phyloP scores from a whole-genome alignment of 768 basidiomycete species.

The Collybia sordida region DNA sequence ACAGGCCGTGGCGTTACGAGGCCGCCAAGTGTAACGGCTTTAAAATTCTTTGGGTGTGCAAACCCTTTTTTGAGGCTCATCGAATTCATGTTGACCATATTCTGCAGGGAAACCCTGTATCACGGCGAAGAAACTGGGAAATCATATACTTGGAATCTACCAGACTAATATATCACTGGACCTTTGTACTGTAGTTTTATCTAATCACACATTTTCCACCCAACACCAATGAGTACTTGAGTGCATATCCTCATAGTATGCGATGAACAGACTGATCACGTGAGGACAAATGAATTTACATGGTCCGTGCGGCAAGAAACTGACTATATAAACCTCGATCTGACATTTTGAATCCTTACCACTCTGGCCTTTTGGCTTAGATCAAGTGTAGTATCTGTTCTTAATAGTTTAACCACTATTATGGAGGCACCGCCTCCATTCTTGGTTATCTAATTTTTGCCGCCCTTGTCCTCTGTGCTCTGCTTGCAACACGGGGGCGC shows the following conservation, averaged over 20 bases:
- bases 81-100: neutral
- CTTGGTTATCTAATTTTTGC: constrained; percentile 59
- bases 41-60: constrained; percentile 78
- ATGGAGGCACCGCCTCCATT: constrained; percentile 55
- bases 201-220: neutral
- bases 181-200: neutral
- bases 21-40: constrained; percentile 64
- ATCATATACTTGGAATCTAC: constrained; percentile 22
- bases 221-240: constrained; percentile 5
- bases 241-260: too few relatives aligned
- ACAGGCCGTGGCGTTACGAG: constrained; percentile 34
- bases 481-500: constrained; percentile 55
- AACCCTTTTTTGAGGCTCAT: constrained; percentile 2
- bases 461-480: constrained; percentile 50
- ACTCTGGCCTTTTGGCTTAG: constrained; percentile 96
- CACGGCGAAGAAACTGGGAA: constrained; percentile 28
- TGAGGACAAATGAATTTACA: neutral
- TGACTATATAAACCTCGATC: constrained; percentile 3
- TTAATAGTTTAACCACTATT: constrained; percentile 78
- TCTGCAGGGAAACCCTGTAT: constrained; percentile 18
- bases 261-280: too few relatives aligned
- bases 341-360: constrained; percentile 45
- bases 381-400: constrained; percentile 98
- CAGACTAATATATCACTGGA: constrained; percentile 12
- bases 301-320: constrained; percentile 14